Base-by-base conservation (phyloP, 1,284 basidiomycete species). In the Cutaneotrichosporon sp. region DNA sequence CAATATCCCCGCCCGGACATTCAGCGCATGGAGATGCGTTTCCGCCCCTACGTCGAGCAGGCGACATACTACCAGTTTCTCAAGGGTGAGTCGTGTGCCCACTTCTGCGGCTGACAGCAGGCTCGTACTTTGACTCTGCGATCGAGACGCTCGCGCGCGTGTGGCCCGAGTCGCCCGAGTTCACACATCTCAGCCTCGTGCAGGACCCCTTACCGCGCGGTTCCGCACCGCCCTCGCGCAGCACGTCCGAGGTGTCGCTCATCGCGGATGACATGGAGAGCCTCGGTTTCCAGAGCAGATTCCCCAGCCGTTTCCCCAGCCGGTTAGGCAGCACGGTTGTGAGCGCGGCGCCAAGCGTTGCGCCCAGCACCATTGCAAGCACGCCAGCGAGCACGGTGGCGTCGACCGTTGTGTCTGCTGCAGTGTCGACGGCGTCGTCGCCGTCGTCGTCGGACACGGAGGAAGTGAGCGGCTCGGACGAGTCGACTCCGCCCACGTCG, bases 101-200 rank as follows among this genome's bases (percentile, higher is more conserved):
- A 4, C 18, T n/a, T 9, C 17, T n/a, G 13, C 4, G 18, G 48
- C 51, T 55, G 34, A 56, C 51, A 37, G 13, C 48, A 70, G 75
- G 75, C 12, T 69, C 70, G 15, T 77, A 76, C 61, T 76, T 76
- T 52, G 76, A 77, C 58, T 72, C 71, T 1, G 73, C 72, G 4
- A 66, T 77, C 43, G 71, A 76, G 39, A 69, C 66, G 4, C 64
- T 77, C 35, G 65, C 64, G 13, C 59, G 58, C 4, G 47, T 44
- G 12, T 76, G 74, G 74, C 70, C 69, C 17, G 65, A 62, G 12
- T 61, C 55, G 1, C 62, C 68, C 0, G 56, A 58, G 0, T 75
- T 97, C 54, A 74, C 69, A 8, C 67, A 73, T 26, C 57, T 76
- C 34, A 65, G 68, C n/a, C 66, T 77, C 49, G 66, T 76, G 4